A percentile compares a stretch with the other conserved stretches of the same genome.
These are phyloP conservation scores for Salvia sclarea DNA, from an alignment of 305 asterid genomes.

Conservation along the genomic window DNA sequence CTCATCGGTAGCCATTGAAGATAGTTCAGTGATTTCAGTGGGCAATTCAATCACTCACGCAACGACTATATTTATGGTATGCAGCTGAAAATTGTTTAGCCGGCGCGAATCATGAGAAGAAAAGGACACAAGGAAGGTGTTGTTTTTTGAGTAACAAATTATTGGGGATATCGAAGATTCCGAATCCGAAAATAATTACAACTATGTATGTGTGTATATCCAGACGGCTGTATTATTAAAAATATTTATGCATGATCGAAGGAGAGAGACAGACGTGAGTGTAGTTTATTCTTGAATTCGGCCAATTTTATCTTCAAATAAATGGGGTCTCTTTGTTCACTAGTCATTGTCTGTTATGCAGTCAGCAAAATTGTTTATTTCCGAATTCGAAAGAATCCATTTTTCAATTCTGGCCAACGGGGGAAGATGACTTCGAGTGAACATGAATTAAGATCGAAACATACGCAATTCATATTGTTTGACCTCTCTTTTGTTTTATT, in stretches of 20 bases:
- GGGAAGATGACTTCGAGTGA: not conserved
- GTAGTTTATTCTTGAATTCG: constrained; percentile 14
- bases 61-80: not conserved
- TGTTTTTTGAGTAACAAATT: not conserved
- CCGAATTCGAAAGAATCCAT: not conserved
- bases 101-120: constrained; percentile 39
- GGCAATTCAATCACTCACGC: constrained; percentile 7
- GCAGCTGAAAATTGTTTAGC: constrained; percentile 28
- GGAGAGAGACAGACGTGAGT: constrained; percentile 24
- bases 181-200: constrained; percentile 36
- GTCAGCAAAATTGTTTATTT: constrained; percentile 6
- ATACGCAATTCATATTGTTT: not conserved
- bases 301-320: constrained; percentile 1
- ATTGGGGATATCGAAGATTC: constrained; percentile 40
- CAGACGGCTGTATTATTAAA: constrained; percentile 39
- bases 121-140: constrained; percentile 24
- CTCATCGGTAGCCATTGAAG: constrained; percentile 69
- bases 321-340: constrained; percentile 9
- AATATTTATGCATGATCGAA: not conserved
- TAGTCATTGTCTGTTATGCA: constrained; percentile 16
- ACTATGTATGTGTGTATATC: constrained; percentile 1
- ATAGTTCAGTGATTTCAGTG: constrained; percentile 11
- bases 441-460: not conserved
- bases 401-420: not conserved
- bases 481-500: not conserved